These are phyloP conservation scores for Nissolia schottii DNA, from an alignment of 306 rosid species.

Conservation along the genomic window DNA sequence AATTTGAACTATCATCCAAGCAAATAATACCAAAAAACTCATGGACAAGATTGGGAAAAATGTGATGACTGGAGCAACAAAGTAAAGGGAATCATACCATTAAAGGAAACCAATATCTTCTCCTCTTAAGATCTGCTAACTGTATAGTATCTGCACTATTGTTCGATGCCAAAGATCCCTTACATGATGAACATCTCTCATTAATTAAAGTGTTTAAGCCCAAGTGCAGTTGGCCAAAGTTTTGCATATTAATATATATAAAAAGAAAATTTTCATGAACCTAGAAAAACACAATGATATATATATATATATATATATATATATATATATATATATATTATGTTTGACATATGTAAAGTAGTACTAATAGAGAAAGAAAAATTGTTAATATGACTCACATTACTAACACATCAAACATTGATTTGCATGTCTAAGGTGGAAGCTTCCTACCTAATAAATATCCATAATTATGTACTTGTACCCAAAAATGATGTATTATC, in stretches of 20 bases:
- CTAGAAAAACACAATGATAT: neutral
- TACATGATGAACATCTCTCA: slow-evolving; percentile 3
- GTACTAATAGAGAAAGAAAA: neutral
- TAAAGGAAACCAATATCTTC: slow-evolving; percentile 78
- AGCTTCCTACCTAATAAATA: neutral
- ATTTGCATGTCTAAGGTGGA: neutral
- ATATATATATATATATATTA: too few species aligned
- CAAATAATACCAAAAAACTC: neutral
- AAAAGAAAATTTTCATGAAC: neutral
- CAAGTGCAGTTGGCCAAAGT: neutral
- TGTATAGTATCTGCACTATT: slow-evolving; percentile 35
- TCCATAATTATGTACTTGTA: too few species aligned
- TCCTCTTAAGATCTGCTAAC: slow-evolving; percentile 58
- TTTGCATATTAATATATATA: neutral
- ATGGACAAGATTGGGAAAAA: neutral
- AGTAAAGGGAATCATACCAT: slow-evolving; percentile 37
- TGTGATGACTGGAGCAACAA: neutral
- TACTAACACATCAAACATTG: neutral
- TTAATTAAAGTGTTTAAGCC: neutral
- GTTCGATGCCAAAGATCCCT: slow-evolving; percentile 49
- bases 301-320: too few species aligned
- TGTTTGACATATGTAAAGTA: neutral
- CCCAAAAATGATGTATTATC: neutral
- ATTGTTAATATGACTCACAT: neutral
- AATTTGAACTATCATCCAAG: neutral